Percentiles rank a stretch among this genome's conserved stretches.
phyloP scores from a whole-genome alignment of 306 rosid genomes.

The Alnus glutinosa region DNA sequence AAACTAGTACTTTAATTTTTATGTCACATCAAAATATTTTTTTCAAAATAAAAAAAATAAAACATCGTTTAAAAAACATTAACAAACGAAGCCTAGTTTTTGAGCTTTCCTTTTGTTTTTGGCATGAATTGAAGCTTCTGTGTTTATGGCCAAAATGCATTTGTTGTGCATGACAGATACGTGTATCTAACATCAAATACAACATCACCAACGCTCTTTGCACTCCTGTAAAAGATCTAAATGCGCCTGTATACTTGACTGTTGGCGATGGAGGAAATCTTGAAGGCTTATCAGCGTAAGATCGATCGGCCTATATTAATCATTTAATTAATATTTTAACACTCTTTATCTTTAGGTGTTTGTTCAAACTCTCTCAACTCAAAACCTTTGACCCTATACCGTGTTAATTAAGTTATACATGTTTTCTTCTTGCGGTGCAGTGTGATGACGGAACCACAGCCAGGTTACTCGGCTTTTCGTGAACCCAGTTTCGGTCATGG shows the following conservation, averaged over 20 bases:
- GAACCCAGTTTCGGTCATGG: constrained; percentile 94
- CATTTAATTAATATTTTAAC: neutral
- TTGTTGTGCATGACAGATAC: constrained; percentile 48
- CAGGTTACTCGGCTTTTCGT: constrained; percentile 63
- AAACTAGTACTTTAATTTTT: too few species aligned
- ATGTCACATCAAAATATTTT: too few species aligned
- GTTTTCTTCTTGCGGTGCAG: constrained; percentile 2
- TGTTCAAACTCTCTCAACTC: too few species aligned
- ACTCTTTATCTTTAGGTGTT: neutral
- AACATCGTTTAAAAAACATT: too few species aligned
- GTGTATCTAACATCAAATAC: constrained; percentile 74
- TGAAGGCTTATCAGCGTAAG: constrained; percentile 89
- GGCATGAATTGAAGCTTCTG: too few species aligned
- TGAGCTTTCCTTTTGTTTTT: too few species aligned
- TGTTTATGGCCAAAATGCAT: too few species aligned
- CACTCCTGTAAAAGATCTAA: constrained; percentile 61
- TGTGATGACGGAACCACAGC: constrained; percentile 88
- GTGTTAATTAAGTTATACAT: too few species aligned
- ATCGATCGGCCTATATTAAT: neutral
- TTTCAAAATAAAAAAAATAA: too few species aligned
- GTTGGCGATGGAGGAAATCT: constrained; percentile 92
- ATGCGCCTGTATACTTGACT: constrained; percentile 88
- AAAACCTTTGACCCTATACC: too few species aligned
- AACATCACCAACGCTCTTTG: constrained; percentile 69
- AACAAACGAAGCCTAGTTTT: too few species aligned